Percentiles rank a stretch among this genome's conserved stretches.
These are phyloP conservation scores for Curvularia sp. DNA, from an alignment of 2,329 filamentous ascomycete genomes.

Conservation along the genomic window DNA sequence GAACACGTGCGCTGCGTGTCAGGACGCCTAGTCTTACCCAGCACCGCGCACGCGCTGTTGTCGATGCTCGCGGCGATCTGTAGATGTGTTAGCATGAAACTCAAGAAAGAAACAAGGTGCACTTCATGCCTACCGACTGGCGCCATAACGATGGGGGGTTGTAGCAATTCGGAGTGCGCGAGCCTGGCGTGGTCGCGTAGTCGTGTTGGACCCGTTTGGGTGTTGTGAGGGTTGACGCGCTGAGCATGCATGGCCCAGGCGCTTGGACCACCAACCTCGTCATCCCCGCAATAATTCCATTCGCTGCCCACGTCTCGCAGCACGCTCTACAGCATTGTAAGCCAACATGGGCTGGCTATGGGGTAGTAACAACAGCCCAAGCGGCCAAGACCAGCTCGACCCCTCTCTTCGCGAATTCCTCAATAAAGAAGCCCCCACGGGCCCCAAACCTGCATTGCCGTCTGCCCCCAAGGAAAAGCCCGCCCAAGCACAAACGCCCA, in stretches of 20 bases:
- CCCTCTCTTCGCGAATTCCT: constrained; percentile 85
- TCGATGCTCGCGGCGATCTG: constrained; percentile 62
- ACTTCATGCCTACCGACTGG: constrained; percentile 36
- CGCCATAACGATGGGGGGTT: constrained; percentile 39
- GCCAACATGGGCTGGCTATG: constrained; percentile 69
- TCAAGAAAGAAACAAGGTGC: too few species aligned
- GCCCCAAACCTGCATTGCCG: constrained; percentile 59
- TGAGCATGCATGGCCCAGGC: constrained; percentile 18
- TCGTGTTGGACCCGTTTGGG: constrained; percentile 11
- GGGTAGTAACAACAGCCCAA: constrained; percentile 54
- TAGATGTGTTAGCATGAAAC: constrained; percentile 12
- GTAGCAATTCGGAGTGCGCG: constrained; percentile 23
- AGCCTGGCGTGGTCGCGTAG: constrained; percentile 24
- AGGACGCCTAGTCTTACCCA: constrained; percentile 55
- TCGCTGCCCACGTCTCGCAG: constrained; percentile 8
- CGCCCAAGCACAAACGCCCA: constrained; percentile 24
- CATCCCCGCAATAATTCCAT: constrained; percentile 24
- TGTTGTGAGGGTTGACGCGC: constrained; percentile 35
- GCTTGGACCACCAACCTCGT: constrained; percentile 13
- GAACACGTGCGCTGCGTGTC: neutral
- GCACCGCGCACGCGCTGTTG: constrained; percentile 66
- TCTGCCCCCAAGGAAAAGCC: constrained; percentile 39
- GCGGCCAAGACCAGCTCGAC: constrained; percentile 74
- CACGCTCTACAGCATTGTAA: constrained; percentile 1
- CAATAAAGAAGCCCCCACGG: constrained; percentile 78